Conservation (phyloP, 164 flowering plant genomes). For the Macadamia tetraphylla region DNA sequence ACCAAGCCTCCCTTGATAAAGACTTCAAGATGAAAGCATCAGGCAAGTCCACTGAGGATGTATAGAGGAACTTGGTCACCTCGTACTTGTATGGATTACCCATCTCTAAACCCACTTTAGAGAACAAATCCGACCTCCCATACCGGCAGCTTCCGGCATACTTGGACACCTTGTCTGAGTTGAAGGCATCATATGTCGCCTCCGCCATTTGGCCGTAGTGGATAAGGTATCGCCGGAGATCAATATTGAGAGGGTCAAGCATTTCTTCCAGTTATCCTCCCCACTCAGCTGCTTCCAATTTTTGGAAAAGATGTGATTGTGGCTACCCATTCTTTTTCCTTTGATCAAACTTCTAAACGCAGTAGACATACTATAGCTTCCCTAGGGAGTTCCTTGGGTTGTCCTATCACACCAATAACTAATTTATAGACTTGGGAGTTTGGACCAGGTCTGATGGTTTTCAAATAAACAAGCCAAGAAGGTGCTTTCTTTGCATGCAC, state of each 20-base stretch:
- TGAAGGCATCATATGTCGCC: conserved; percentile 41
- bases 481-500: no score
- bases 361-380: no score
- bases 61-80: conserved; percentile 37
- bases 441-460: no score
- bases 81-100: conserved; percentile 20
- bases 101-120: conserved; percentile 17
- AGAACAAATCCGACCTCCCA: conserved; percentile 20
- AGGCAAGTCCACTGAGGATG: conserved; percentile 27
- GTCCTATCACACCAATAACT: no score
- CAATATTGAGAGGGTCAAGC: conserved; percentile 51
- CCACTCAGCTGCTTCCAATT: conserved; percentile 55
- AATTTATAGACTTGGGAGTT: no score
- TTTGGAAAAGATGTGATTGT: conserved; percentile 10
- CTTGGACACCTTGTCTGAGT: conserved; percentile 25
- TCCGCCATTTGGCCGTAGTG: conserved; percentile 44
- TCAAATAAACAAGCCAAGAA: no score
- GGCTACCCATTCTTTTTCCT: background rate
- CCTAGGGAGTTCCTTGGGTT: no score
- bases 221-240: conserved; percentile 44
- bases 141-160: conserved; percentile 38
- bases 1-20: conserved; percentile 37
- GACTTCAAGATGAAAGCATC: conserved; percentile 34
- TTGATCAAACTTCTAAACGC: no score
- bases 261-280: conserved; percentile 42